Evolutionary conservation across 108 stramenopile species (phyloP), one percentile per base, ranked within the genome.

Genomic region (Cyclotella baltica): DNA sequence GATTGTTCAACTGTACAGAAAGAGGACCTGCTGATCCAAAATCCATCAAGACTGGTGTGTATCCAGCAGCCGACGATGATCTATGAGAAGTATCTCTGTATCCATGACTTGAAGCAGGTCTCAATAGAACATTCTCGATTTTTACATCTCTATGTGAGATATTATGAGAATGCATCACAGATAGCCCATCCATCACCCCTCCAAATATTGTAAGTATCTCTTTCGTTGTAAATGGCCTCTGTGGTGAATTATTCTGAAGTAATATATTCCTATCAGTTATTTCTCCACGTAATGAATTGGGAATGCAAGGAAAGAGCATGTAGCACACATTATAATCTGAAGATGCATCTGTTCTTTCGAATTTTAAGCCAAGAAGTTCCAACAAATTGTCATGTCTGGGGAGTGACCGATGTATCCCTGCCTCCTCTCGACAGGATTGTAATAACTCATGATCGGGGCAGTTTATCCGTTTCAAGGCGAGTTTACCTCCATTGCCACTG

Each of bases 71-170:
- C 20, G 55, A 31, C 16, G 20, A 22, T 40, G 55, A 38, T 56
- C 1, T 11, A 3, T 22, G 25, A 2, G 22, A 23, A 11, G 53
- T 19, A 15, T 79, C 72, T 37, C 30, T 10, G 19, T 64, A 48
- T 19, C 30, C 33, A 6, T n/a, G 67, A 51, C 48, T 28, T 51
- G n/a, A n/a, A n/a, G n/a, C n/a, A n/a, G 29, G 28, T 34, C 51
- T 51, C 65, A 92, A 78, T 38, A 94, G 56, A 9, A 92, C 47
- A 68, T 95, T 95, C 56, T 95, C 94, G 29, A 91, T 52, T 74
- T 95, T 95, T 67, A 95, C 85, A 72, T 95, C 94, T 4, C 94
- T 83, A 81, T 95, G 94, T 4, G 94, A 76, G 27, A 85, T 83
- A 28, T 82, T 74, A 30, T 83, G 73, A n/a, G 63, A 31, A 62